Evolutionary conservation across 192 early-diverging fungal species (phyloP), one percentile per base, ranked within the genome.

Genomic region (Polychytrium aggregatum): DNA sequence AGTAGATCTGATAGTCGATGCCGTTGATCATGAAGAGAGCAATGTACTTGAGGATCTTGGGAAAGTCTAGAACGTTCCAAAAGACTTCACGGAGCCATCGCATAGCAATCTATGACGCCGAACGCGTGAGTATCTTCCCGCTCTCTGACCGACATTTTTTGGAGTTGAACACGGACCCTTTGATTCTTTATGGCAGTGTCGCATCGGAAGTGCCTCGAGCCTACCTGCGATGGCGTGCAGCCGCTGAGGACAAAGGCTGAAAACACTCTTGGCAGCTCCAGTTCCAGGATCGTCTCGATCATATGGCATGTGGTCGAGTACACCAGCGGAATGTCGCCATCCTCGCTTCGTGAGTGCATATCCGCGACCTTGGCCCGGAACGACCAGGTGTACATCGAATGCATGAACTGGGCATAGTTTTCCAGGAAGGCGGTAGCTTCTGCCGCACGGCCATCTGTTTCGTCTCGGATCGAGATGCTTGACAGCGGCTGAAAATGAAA

Each of bases 71-170:
- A 2, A 67, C 55, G 44, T 68, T 76, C 70, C 64, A 70, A 31
- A 72, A 69, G 20, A 52, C 24, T 59, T 76, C 69, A 2, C 69
- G 59, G 4, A 76, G 14, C 73, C 73, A 76, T 5, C 69, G 56
- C 41, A 63, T 52, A 11, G 57, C 41, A 20, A 76, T 58, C 67
- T 70, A 22, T 25, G 14, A 25, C 22, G 13, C 4, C 6, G 31
- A 8, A 11, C 11, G 31, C 11, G 31, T 33, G 31, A 33, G 31
- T 33, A 11, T 57, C 50, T 17, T n/a, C n/a, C n/a, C n/a, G n/a
- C n/a, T n/a, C n/a, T n/a, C n/a, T n/a, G n/a, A n/a, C n/a, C n/a
- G n/a, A n/a, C n/a, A n/a, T n/a, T n/a, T n/a, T n/a, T n/a, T n/a
- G n/a, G n/a, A n/a, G n/a, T n/a, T n/a, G n/a, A n/a, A n/a, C 16